Conservation (phyloP, 2,329 filamentous ascomycete species). For the Ceratocystiopsis minuta region DNA sequence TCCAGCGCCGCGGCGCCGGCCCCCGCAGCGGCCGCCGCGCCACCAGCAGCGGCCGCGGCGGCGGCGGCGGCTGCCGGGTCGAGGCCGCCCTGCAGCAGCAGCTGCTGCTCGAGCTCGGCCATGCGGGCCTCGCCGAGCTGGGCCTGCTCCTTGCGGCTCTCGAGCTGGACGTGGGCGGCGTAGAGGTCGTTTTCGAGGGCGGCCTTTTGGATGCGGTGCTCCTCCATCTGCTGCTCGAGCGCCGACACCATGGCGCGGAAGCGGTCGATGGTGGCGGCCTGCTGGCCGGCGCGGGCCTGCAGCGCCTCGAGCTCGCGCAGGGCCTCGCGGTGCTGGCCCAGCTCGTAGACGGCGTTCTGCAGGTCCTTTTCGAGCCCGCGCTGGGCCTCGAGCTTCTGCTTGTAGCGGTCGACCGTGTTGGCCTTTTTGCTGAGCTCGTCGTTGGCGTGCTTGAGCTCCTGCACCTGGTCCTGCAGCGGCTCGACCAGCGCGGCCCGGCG, state of each 20-base stretch:
- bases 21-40: background rate
- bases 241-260: slow-evolving; percentile 13
- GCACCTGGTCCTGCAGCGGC: slow-evolving; percentile 38
- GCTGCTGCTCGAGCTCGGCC: slow-evolving; percentile 40
- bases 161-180: slow-evolving; percentile 21
- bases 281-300: slow-evolving; percentile 14
- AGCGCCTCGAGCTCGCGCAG: slow-evolving; percentile 18
- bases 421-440: slow-evolving; percentile 42
- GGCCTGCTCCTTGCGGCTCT: slow-evolving; percentile 23
- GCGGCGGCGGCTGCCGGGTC: background rate
- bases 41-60: too few relatives aligned
- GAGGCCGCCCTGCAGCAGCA: slow-evolving; percentile 21
- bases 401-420: slow-evolving; percentile 43
- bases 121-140: slow-evolving; percentile 33
- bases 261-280: slow-evolving; percentile 11
- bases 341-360: slow-evolving; percentile 34
- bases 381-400: slow-evolving; percentile 42
- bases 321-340: slow-evolving; percentile 33
- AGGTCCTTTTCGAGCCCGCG: slow-evolving; percentile 38
- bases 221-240: slow-evolving; percentile 19
- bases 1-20: background rate
- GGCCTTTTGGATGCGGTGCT: slow-evolving; percentile 23
- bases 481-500: slow-evolving; percentile 29
- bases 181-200: slow-evolving; percentile 28
- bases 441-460: slow-evolving; percentile 39